These are phyloP conservation scores for Neurospora sp. DNA, from an alignment of 495 filamentous ascomycete genomes.

Conservation along the genomic window DNA sequence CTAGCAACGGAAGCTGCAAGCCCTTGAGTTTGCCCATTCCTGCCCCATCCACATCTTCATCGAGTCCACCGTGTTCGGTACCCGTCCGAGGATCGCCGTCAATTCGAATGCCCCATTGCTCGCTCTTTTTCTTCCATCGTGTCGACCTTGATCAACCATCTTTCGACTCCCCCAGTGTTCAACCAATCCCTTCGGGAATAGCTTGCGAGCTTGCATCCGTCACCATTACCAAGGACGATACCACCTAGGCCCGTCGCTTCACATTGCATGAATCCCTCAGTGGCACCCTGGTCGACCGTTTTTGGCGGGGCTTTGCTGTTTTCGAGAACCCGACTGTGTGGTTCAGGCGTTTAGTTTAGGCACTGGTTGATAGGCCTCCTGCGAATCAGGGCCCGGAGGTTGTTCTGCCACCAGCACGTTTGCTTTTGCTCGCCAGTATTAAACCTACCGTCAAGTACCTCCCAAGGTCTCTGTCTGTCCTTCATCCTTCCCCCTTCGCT, in stretches of 20 bases:
- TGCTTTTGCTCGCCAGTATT: neutral
- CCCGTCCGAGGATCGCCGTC: neutral
- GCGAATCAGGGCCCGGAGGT: neutral
- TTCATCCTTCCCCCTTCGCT: neutral
- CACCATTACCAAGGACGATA: neutral
- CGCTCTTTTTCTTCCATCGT: neutral
- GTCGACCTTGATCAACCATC: neutral
- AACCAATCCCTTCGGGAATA: neutral
- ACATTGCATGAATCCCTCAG: neutral
- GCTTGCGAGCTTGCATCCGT: neutral
- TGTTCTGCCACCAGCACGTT: neutral
- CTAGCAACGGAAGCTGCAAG: neutral
- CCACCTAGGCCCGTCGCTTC: neutral
- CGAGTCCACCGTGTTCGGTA: neutral
- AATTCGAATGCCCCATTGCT: neutral
- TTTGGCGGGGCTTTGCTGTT: neutral
- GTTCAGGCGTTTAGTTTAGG: neutral
- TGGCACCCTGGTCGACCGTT: neutral
- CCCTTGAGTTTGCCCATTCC: neutral
- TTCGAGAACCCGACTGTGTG: neutral
- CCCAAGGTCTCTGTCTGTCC: neutral
- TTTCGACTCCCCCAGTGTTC: neutral
- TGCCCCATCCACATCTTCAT: neutral
- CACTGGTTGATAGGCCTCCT: neutral
- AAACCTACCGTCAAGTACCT: neutral